phyloP scores from a whole-genome alignment of 169 alveolate genomes.

The Neospora caninum region DNA sequence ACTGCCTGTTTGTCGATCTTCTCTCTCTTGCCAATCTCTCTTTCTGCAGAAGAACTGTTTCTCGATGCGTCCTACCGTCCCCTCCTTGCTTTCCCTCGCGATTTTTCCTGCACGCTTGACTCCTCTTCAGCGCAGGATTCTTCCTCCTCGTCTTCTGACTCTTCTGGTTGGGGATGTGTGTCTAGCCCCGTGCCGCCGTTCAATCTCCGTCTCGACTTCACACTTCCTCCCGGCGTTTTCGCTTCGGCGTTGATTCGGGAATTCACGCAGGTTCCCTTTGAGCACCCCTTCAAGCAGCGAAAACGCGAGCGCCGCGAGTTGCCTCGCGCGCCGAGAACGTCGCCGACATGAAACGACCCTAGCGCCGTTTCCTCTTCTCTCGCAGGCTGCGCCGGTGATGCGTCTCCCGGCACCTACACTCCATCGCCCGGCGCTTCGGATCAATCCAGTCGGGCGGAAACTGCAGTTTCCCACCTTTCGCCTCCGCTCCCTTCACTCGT shows the following conservation, averaged over 20 bases:
- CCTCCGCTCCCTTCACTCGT: too few species aligned
- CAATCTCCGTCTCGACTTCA: background rate
- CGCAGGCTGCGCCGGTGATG: too few species aligned
- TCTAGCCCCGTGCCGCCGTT: background rate
- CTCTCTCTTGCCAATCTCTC: too few species aligned
- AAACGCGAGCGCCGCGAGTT: background rate
- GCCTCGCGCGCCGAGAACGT: background rate
- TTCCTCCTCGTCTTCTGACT: background rate
- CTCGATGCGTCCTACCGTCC: conserved; percentile 32
- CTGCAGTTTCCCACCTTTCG: too few species aligned
- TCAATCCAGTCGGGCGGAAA: too few species aligned
- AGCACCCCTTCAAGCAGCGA: conserved; percentile 4
- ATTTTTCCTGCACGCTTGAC: background rate
- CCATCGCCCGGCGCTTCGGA: too few species aligned
- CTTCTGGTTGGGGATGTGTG: background rate
- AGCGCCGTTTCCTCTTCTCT: too few species aligned
- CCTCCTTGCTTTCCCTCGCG: background rate
- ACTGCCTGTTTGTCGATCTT: too few species aligned
- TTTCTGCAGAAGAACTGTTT: background rate
- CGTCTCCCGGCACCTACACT: too few species aligned
- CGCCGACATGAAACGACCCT: too few species aligned
- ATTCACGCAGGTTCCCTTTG: background rate
- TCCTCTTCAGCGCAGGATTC: background rate
- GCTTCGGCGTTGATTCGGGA: background rate
- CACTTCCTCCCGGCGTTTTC: background rate